These are phyloP conservation scores for Colletotrichum sp. DNA, from an alignment of 2,329 filamentous ascomycete species.

Conservation along the genomic window DNA sequence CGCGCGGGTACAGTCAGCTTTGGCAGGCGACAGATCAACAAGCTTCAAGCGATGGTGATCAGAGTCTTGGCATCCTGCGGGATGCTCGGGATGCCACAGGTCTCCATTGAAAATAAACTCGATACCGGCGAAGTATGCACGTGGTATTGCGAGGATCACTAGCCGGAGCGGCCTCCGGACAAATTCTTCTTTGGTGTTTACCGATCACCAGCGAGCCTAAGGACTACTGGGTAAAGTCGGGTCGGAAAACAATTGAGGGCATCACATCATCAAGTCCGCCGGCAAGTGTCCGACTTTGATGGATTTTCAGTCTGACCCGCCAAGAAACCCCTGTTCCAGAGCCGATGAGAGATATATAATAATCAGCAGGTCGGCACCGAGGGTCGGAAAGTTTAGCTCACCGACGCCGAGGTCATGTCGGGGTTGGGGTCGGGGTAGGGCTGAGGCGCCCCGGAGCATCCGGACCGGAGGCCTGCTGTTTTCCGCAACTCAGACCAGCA, in stretches of 20 bases:
- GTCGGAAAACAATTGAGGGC: background rate
- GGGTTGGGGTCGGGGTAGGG: background rate
- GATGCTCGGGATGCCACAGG: background rate
- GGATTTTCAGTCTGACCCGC: background rate
- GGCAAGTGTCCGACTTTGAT: rapidly evolving
- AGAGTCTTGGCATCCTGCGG: background rate
- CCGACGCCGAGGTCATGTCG: background rate
- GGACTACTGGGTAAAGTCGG: background rate
- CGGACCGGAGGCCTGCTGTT: background rate
- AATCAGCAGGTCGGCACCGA: background rate
- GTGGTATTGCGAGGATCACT: background rate
- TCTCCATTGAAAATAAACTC: background rate
- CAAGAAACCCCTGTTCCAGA: background rate
- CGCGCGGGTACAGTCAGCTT: background rate
- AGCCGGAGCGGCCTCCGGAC: background rate
- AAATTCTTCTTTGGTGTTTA: background rate
- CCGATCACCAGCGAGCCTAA: background rate
- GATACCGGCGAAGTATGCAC: background rate
- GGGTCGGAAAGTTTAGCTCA: background rate
- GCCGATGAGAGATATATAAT: background rate
- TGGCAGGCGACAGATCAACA: background rate
- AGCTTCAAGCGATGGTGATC: background rate
- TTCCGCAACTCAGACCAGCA: background rate
- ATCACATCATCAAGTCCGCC: background rate
- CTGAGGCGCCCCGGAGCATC: background rate